Conservation (phyloP, 2,329 filamentous ascomycete species). For the Calonectria leucothoes region DNA sequence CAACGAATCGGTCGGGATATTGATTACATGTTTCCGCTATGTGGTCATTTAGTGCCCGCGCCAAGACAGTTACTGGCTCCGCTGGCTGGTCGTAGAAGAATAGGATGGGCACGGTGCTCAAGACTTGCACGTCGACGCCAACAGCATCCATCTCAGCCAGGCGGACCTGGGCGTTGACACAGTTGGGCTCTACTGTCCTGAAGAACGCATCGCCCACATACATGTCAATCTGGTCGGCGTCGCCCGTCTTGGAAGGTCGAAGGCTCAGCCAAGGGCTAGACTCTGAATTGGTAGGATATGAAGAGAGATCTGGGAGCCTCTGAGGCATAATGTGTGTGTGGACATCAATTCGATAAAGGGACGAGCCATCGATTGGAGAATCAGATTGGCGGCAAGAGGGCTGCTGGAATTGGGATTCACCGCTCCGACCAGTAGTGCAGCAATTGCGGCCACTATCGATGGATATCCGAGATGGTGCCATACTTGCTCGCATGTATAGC, state of each 20-base stretch:
- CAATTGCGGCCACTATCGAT: not conserved
- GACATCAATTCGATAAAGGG: not conserved
- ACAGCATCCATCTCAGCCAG: not conserved
- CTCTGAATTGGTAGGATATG: not conserved
- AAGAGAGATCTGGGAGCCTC: not conserved
- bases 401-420: not conserved
- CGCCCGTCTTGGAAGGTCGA: not conserved
- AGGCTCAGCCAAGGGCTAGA: not conserved
- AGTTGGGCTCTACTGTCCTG: slow-evolving; percentile 4
- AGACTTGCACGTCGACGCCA: not conserved
- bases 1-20: not conserved
- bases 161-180: not conserved
- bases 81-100: not conserved
- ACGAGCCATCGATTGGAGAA: not conserved
- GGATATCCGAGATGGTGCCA: not conserved
- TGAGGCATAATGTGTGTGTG: slow-evolving; percentile 1
- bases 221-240: not conserved
- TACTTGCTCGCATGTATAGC: not conserved
- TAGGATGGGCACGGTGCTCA: not conserved
- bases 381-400: not conserved
- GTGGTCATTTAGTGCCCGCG: not conserved
- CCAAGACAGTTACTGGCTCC: not conserved
- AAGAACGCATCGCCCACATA: not conserved
- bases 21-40: not conserved
- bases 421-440: not conserved